Evolutionary conservation across 345 rosid genomes (phyloP), one percentile per base, ranked within the genome.

Genomic region (Kernera saxatilis): DNA sequence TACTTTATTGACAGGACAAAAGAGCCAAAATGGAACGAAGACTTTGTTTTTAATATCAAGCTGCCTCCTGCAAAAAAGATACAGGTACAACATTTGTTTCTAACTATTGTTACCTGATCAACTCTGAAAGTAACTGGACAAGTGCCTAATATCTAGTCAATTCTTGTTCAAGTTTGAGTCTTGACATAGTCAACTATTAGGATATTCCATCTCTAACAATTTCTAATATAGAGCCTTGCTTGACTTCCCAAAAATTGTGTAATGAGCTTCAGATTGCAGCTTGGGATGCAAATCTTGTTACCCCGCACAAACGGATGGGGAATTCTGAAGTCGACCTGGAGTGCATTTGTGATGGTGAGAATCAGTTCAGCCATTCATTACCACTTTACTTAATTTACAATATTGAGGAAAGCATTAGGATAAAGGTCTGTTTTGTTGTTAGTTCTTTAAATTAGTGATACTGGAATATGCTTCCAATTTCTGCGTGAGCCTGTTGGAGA

Each of bases 261-360:
- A 53, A 62, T 56, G 67, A 60, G 51, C 72, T 61, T 76, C 83
- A 93, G 98, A 83, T 89, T 70, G 97, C 97, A 75, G 97, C 96
- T 79, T 93, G 98, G 98, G 98, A 93, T 87, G 98, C 96, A 53
- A 93, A 93, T 80, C 87, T 93, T 81, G 86, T 93, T 43, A 78
- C 94, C 56, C 98, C 98, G 33, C 97, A 86, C 78, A 93, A 89
- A 77, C 97, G 97, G 66, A 93, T 93, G 98, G 98, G 97, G 11
- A 89, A 93, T 70, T 84, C 86, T 2, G 80, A 82, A 64, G 35
- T 93, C 52, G 64, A 41, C 77, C 80, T 93, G 72, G 91, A 88
- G 46, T 37, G 19, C 71, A 70, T 89, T 54, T 87, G 90, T 76
- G 87, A 93, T 76, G 97, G 98, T 93, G 77, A 84, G 89, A 64